Evolutionary conservation across 495 filamentous ascomycete species (phyloP).

Genomic region (Parathielavia hyrcaniae): DNA sequence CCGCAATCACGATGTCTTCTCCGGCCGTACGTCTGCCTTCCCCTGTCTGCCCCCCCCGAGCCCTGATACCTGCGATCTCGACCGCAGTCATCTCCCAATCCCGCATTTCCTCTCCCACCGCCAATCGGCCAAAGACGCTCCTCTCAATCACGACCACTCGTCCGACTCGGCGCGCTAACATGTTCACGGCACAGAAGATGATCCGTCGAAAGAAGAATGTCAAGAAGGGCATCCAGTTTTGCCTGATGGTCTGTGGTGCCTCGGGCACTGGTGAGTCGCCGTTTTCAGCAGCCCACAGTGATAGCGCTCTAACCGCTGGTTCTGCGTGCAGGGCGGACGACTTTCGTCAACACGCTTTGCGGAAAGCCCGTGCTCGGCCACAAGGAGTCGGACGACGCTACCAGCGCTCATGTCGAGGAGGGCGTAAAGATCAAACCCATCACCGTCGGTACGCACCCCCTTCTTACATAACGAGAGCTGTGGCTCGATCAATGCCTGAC

Average conservation of each 20-base stretch:
- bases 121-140: constrained; percentile 2
- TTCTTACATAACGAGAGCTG: neutral
- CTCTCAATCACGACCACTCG: constrained; percentile 16
- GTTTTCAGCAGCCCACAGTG: neutral
- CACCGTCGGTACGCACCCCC: constrained; percentile 73
- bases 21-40: constrained; percentile 34
- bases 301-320: constrained; percentile 25
- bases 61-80: constrained; percentile 7
- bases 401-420: constrained; percentile 85
- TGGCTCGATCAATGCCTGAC: constrained; percentile 19
- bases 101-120: neutral
- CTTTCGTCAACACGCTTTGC: constrained; percentile 98
- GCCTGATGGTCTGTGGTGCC: constrained; percentile 98
- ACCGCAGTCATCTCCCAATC: constrained; percentile 7
- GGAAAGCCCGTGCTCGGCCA: constrained; percentile 81
- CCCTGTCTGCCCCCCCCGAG: constrained; percentile 13
- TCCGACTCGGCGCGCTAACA: constrained; percentile 28
- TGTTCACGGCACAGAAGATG: constrained; percentile 60
- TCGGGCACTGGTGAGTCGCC: constrained; percentile 82
- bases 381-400: constrained; percentile 87
- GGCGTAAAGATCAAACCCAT: constrained; percentile 97
- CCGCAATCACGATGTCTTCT: constrained; percentile 33
- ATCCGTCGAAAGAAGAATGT: constrained; percentile 99
- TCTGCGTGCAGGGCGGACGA: constrained; percentile 69
- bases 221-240: constrained; percentile 99